These are phyloP conservation scores for Teratosphaeria nubilosa DNA, from an alignment of 2,329 filamentous ascomycete species.

Conservation along the genomic window DNA sequence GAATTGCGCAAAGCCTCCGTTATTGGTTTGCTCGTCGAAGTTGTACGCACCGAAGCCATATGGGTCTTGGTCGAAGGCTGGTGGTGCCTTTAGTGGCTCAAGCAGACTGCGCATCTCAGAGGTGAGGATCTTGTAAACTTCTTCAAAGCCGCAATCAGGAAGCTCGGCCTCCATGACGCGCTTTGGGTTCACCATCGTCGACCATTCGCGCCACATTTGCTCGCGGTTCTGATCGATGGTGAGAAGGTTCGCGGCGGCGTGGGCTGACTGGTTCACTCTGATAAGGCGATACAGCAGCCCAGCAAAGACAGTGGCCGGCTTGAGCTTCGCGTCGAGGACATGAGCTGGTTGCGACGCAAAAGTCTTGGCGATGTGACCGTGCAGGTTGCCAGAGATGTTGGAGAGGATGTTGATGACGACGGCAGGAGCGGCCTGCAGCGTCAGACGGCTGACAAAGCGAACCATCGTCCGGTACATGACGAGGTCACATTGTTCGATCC, in stretches of 20 bases:
- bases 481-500: constrained; percentile 95
- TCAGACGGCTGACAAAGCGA: constrained; percentile 77
- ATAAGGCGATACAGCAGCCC: constrained; percentile 77
- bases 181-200: constrained; percentile 50
- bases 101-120: constrained; percentile 60
- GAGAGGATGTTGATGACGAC: constrained; percentile 77
- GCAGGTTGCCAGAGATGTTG: constrained; percentile 73
- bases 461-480: constrained; percentile 96
- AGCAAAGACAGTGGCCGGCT: constrained; percentile 80
- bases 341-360: constrained; percentile 79
- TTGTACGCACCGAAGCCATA: constrained; percentile 28
- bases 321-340: constrained; percentile 76
- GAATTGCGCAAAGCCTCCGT: constrained; percentile 30
- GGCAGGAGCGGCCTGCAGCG: constrained; percentile 82
- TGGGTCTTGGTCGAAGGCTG: constrained; percentile 24
- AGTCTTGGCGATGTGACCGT: constrained; percentile 70
- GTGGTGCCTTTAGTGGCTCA: constrained; percentile 49
- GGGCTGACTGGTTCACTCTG: constrained; percentile 84
- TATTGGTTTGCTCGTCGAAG: constrained; percentile 13
- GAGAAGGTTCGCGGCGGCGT: constrained; percentile 87
- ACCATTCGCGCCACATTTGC: constrained; percentile 92
- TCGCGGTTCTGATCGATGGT: constrained; percentile 81
- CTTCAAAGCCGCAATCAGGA: constrained; percentile 44
- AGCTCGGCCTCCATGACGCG: constrained; percentile 47
- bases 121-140: constrained; percentile 46